These are phyloP conservation scores for Erythrophleum ivorense DNA, from an alignment of 331 rosid genomes.

Conservation along the genomic window DNA sequence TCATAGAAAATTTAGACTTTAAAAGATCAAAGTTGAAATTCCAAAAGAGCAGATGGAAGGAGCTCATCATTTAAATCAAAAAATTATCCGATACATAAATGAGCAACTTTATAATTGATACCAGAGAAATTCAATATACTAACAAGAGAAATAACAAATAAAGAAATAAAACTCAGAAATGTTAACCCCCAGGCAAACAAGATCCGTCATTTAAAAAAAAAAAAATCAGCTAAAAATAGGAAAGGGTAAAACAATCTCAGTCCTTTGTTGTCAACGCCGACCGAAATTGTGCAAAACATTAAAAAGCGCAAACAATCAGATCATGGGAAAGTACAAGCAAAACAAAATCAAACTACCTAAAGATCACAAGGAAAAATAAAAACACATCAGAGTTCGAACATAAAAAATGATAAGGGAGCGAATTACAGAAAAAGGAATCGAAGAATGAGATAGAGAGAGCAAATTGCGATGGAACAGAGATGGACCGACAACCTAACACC, in stretches of 20 bases:
- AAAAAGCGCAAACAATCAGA: neutral
- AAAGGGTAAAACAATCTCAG: conserved; percentile 7
- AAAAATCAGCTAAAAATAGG: neutral
- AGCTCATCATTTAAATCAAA: neutral
- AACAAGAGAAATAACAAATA: neutral
- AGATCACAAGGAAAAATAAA: neutral
- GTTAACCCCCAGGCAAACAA: conserved; percentile 12
- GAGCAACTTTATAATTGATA: neutral
- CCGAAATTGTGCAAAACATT: neutral
- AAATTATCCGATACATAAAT: neutral
- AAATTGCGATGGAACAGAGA: conserved; percentile 1
- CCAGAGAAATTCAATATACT: neutral
- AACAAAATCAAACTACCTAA: neutral
- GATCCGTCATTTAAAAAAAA: neutral
- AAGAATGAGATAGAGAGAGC: neutral
- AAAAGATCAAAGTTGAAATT: neutral
- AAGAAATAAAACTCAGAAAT: neutral
- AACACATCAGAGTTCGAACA: neutral
- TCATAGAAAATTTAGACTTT: neutral
- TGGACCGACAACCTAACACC: conserved; percentile 2
- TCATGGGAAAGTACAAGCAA: neutral
- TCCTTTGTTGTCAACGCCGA: neutral
- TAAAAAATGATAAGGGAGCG: neutral
- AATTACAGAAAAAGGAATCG: neutral
- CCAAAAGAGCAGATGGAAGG: neutral